Percentiles rank a stretch among this genome's conserved stretches.
Evolutionary conservation across 768 basidiomycete species (phyloP).

Genomic region (Russula foetens): DNA sequence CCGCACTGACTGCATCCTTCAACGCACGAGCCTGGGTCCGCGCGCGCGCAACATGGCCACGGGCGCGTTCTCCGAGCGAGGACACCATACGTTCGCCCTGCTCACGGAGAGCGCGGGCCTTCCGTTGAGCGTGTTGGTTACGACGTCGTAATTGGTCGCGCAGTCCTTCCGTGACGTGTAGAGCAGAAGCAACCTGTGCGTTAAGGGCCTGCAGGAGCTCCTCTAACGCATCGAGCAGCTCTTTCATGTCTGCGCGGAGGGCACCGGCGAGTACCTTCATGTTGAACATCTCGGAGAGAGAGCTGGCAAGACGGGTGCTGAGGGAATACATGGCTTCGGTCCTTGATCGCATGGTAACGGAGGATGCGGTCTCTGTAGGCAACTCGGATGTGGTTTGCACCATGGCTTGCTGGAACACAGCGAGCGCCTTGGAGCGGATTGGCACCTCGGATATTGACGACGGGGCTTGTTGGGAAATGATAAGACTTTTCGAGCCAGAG

Average conservation of each 20-base stretch:
- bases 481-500: slow-evolving; percentile 1
- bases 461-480: slow-evolving; percentile 5
- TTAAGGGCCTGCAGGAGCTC: slow-evolving; percentile 36
- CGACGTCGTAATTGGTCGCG: slow-evolving; percentile 23
- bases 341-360: background rate
- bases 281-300: slow-evolving; percentile 43
- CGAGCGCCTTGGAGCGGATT: slow-evolving; percentile 15
- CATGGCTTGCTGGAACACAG: slow-evolving; percentile 8
- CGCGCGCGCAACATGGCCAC: slow-evolving; percentile 22
- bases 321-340: slow-evolving; percentile 26
- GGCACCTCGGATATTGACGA: slow-evolving; percentile 14
- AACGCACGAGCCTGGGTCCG: slow-evolving; percentile 24
- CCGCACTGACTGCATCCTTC: slow-evolving; percentile 18
- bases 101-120: slow-evolving; percentile 25
- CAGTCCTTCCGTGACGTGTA: slow-evolving; percentile 15
- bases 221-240: slow-evolving; percentile 52
- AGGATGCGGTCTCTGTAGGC: background rate
- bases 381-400: background rate
- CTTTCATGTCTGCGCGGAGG: slow-evolving; percentile 46
- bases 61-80: slow-evolving; percentile 22
- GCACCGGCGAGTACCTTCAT: slow-evolving; percentile 33
- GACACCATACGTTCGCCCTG: slow-evolving; percentile 25
- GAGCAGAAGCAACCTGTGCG: slow-evolving; percentile 8
- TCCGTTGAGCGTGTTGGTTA: slow-evolving; percentile 24
- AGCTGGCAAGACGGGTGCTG: slow-evolving; percentile 35